Evolutionary conservation across 2,329 filamentous ascomycete species (phyloP), one percentile per base, ranked within the genome.

Genomic region (Venturia effusa): DNA sequence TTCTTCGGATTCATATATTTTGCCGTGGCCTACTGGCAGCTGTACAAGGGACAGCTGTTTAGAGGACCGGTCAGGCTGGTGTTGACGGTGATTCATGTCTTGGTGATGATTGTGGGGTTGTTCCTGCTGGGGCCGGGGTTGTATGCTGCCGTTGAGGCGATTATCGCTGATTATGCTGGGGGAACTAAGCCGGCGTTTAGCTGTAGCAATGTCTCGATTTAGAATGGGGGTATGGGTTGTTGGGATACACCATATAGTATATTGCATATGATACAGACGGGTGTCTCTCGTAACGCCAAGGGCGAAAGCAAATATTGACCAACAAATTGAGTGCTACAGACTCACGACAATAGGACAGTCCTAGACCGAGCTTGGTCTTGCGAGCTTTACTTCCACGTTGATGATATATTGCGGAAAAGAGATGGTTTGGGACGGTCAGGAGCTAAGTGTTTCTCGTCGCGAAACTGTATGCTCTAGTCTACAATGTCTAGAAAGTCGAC

Each of bases 1-100:
- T 80, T 80, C 70, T 80, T 81, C 64, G 79, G 79, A 1, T 81
- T 80, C 69, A 80, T 81, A 66, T 81, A 77, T 70, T 81, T 80
- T 61, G 79, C 79, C 4, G 70, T 81, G 10, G 79, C 79, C 0
- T 81, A 81, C 69, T 80, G 74, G 70, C 76, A 79, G 57, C 62
- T 81, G 5, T 76, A 79, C 67, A 70, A 71, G 54, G 72, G 75
- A 0, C 71, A 69, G 4, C 66, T 81, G 27, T 81, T 79, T 62
- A 59, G 61, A 1, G 73, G 74, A 2, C 59, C 70, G 0, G 64
- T 67, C 0, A 72, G 77, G 63, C 73, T 73, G 7, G 66, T 77
- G 6, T 76, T 79, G 76, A 79, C 77, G 3, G 66, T 79, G 15
- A 69, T 79, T 7, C 79, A 82, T 69, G 66, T 76, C 0, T 73